Conservation (phyloP, 352 stramenopile genomes). For the Pythium diclinum region DNA sequence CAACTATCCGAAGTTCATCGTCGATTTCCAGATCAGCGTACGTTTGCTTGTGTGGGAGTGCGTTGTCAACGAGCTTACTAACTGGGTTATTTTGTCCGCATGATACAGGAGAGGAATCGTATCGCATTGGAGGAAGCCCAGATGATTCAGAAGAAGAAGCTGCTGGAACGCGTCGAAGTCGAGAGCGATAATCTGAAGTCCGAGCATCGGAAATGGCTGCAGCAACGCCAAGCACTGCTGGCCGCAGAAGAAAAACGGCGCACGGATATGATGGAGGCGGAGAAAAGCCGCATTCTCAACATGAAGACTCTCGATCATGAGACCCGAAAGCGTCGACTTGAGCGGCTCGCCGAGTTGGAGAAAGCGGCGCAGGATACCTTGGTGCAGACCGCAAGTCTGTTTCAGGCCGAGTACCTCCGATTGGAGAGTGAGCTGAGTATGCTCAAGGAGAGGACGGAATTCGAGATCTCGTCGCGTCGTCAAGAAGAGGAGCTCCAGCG, state of each 20-base stretch:
- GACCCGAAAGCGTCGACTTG: slow-evolving; percentile 56
- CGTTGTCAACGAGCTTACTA: background rate
- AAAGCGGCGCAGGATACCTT: slow-evolving; percentile 54
- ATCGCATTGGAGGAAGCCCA: slow-evolving; percentile 78
- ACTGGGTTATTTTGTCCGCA: slow-evolving; percentile 1
- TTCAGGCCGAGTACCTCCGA: slow-evolving; percentile 60
- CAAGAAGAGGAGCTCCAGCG: slow-evolving; percentile 76
- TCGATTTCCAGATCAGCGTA: slow-evolving; percentile 86
- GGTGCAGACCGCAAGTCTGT: slow-evolving; percentile 55
- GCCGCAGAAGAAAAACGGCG: slow-evolving; percentile 58
- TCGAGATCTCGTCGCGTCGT: slow-evolving; percentile 62
- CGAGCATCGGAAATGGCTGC: slow-evolving; percentile 66
- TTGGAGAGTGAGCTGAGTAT: slow-evolving; percentile 50
- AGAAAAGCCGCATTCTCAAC: slow-evolving; percentile 63
- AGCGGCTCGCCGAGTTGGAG: slow-evolving; percentile 64
- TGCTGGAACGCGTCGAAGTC: slow-evolving; percentile 53
- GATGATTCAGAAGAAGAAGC: slow-evolving; percentile 55
- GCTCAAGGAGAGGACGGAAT: slow-evolving; percentile 58
- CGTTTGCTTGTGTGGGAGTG: slow-evolving; percentile 5
- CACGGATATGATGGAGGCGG: slow-evolving; percentile 52
- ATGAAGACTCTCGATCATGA: slow-evolving; percentile 73
- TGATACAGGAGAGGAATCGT: slow-evolving; percentile 79
- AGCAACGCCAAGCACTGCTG: slow-evolving; percentile 53
- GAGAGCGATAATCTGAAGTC: slow-evolving; percentile 51
- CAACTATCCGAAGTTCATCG: slow-evolving; percentile 74